Base-by-base conservation (phyloP, 164 flowering plant genomes). In the Tinospora cordifolia region DNA sequence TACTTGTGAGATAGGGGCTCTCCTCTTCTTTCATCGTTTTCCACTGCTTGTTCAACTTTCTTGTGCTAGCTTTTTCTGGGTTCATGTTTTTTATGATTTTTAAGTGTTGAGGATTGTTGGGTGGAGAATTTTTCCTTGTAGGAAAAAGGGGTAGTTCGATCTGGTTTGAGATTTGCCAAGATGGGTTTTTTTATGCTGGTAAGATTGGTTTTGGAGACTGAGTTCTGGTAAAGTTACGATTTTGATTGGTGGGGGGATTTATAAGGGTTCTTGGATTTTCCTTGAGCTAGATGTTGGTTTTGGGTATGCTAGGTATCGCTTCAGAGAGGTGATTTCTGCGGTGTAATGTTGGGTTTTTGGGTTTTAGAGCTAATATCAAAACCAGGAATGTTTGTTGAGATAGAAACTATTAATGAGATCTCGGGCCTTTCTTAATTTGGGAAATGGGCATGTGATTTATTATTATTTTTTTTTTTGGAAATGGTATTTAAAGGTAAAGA, bases 131-230 rank as follows among this genome's bases (percentile, higher is more conserved):
- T 66, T 21, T 44, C 9, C 9, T 5, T 39, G 72, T 27, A 10
- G 39, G 12, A 54, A 34, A 11, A 41, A 39, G 39, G 27, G 19
- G 44, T 19, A 38, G 7, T 21, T 27, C 59, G 38, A 17, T 73
- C 36, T 49, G 19, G 24, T 72, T 15, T 44, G 36, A 44, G 49
- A 38, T 66, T 59, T 9, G 15, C 11, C 17, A 60, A 46, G 51
- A 25, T 73, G 76, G 75, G 75, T 27, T 76, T 77, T 77, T 75
- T 54, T 6, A 19, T 54, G 19, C 8, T 21, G 24, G 60, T 19
- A 30, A 30, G 60, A 54, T 54, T 5, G 60, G 60, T 54, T 54
- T 54, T 54, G 59, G 2, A 54, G 60, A 54, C n/a, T 15, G 19
- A 19, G 60, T 19, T 54, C 24, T 54, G 21, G n/a, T 21, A 17